Evolutionary conservation across 306 rosid genomes (phyloP).

Genomic region (Quercus suber): DNA sequence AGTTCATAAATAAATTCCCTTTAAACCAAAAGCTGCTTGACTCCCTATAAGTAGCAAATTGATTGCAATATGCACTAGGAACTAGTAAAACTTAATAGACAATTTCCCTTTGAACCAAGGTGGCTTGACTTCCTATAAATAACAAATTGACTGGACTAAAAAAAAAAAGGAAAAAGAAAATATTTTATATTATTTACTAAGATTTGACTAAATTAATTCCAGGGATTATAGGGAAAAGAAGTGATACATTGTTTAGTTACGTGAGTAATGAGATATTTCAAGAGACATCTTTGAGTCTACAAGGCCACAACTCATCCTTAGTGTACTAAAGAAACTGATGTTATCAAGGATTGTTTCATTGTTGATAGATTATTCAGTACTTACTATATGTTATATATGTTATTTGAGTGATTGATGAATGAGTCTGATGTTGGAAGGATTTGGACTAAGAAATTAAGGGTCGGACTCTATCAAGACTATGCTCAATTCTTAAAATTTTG

Average conservation of each 20-base stretch:
- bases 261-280: neutral
- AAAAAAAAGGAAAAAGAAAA: no score
- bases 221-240: no score
- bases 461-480: neutral
- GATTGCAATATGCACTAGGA: no score
- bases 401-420: neutral
- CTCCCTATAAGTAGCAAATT: no score
- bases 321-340: neutral
- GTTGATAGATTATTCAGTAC: neutral
- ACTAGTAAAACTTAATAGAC: no score
- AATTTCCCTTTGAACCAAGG: no score
- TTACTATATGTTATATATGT: neutral
- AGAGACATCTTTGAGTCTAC: neutral
- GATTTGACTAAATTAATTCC: no score
- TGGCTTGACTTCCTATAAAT: no score
- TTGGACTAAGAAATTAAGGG: neutral
- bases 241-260: neutral
- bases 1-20: no score
- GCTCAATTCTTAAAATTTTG: neutral
- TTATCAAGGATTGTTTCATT: neutral
- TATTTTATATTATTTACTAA: no score
- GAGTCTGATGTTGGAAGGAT: neutral
- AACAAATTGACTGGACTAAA: no score
- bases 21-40: no score
- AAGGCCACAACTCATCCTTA: neutral